Conservation (phyloP, 1,139 yeast species). For the Debaryomyces robertsiae region DNA sequence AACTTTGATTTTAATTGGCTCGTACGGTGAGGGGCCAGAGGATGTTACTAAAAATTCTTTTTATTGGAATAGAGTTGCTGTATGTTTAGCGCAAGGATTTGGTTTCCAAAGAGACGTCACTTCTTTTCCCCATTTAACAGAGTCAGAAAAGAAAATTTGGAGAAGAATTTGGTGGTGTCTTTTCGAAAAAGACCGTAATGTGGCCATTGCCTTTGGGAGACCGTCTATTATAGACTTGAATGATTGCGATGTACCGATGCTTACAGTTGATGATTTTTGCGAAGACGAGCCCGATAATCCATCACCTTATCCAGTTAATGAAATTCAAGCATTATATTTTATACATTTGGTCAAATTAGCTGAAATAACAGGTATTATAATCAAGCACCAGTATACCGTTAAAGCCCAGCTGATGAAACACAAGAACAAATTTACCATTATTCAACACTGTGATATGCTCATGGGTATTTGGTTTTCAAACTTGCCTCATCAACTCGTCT, state of each 20-base stretch:
- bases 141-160: slow-evolving; percentile 58
- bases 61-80: slow-evolving; percentile 78
- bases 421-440: slow-evolving; percentile 55
- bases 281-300: slow-evolving; percentile 54
- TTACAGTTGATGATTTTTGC: slow-evolving; percentile 63
- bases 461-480: slow-evolving; percentile 80
- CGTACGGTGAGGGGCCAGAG: slow-evolving; percentile 81
- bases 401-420: slow-evolving; percentile 59
- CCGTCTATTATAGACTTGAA: slow-evolving; percentile 70
- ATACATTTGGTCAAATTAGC: slow-evolving; percentile 69
- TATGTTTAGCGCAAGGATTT: slow-evolving; percentile 75
- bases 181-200: slow-evolving; percentile 69
- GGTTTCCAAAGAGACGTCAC: slow-evolving; percentile 67
- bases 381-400: slow-evolving; percentile 72
- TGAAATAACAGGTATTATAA: slow-evolving; percentile 72
- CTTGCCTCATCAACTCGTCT: slow-evolving; percentile 65
- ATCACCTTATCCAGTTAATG: slow-evolving; percentile 50
- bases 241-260: slow-evolving; percentile 79
- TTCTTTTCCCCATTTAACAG: slow-evolving; percentile 32
- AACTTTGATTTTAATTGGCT: slow-evolving; percentile 63
- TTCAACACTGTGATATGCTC: slow-evolving; percentile 74
- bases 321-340: slow-evolving; percentile 55
- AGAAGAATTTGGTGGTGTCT: slow-evolving; percentile 81
- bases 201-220: slow-evolving; percentile 77
- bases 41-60: slow-evolving; percentile 73